These are phyloP conservation scores for Litsea cubeba DNA, from an alignment of 164 flowering plant species.

Conservation along the genomic window DNA sequence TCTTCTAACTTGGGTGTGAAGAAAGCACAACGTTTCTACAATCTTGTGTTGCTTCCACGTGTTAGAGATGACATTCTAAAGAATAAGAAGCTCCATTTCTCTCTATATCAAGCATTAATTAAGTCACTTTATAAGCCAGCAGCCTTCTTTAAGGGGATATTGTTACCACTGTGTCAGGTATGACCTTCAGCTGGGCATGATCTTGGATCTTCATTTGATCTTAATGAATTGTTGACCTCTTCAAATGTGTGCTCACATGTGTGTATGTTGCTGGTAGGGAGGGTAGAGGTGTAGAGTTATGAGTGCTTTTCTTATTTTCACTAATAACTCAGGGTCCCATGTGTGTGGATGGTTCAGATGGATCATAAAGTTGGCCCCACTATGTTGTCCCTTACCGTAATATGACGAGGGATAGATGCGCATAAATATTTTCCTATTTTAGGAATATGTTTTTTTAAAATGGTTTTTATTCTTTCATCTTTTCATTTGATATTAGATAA, in stretches of 20 bases:
- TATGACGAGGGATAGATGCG: no score
- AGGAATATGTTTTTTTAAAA: no score
- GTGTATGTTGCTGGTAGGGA: not conserved
- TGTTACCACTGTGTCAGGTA: constrained; percentile 93
- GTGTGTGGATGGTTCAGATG: no score
- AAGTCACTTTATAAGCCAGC: constrained; percentile 89
- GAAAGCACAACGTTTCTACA: constrained; percentile 83
- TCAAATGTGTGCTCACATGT: not conserved
- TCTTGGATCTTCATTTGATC: not conserved
- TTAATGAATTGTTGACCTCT: not conserved
- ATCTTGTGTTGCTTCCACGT: constrained; percentile 78
- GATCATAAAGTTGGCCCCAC: no score
- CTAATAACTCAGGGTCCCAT: no score
- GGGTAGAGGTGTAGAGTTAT: no score
- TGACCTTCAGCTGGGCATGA: not conserved
- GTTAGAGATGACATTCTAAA: constrained; percentile 78
- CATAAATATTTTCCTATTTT: no score
- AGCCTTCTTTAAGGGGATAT: constrained; percentile 85
- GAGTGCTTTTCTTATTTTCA: no score
- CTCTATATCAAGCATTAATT: constrained; percentile 75
- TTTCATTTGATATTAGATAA: no score
- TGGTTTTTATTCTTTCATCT: no score
- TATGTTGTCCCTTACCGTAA: no score
- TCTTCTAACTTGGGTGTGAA: constrained; percentile 71
- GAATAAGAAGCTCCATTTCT: constrained; percentile 81